These are phyloP conservation scores for Fragaria ananassa DNA, from an alignment of 306 rosid species.

Conservation along the genomic window DNA sequence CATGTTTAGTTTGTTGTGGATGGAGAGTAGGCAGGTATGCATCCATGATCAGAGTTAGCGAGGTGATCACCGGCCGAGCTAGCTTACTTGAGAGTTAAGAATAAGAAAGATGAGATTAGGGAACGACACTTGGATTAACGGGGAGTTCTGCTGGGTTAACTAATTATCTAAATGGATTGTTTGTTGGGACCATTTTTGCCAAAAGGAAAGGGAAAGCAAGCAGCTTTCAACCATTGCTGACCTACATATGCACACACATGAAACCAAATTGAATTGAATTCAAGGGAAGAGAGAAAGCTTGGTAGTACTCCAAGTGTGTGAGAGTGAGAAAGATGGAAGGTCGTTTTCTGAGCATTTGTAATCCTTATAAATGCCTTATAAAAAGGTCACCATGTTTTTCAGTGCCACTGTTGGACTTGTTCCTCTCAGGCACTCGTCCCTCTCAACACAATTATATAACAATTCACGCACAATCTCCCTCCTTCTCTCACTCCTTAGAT, in stretches of 20 bases:
- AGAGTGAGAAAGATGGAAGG: slow-evolving; percentile 42
- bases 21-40: too few species aligned
- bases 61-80: not conserved
- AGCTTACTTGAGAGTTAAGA: not conserved
- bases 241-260: not conserved
- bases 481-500: not conserved
- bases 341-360: slow-evolving; percentile 66
- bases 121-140: not conserved
- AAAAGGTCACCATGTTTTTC: slow-evolving; percentile 68
- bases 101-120: not conserved
- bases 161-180: not conserved
- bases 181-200: slow-evolving; percentile 13
- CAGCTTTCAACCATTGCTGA: slow-evolving; percentile 6
- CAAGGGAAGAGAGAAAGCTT: slow-evolving; percentile 3
- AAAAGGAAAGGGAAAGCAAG: not conserved
- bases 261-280: slow-evolving; percentile 9
- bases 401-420: slow-evolving; percentile 83
- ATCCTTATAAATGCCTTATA: slow-evolving; percentile 41
- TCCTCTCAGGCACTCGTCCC: slow-evolving; percentile 56
- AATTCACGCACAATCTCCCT: not conserved
- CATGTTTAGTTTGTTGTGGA: not conserved
- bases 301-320: slow-evolving; percentile 2
- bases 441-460: slow-evolving; percentile 57
- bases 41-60: not conserved
- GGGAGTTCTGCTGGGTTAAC: not conserved